phyloP scores from a whole-genome alignment of 345 rosid genomes.

The Abelmoschus esculentus region DNA sequence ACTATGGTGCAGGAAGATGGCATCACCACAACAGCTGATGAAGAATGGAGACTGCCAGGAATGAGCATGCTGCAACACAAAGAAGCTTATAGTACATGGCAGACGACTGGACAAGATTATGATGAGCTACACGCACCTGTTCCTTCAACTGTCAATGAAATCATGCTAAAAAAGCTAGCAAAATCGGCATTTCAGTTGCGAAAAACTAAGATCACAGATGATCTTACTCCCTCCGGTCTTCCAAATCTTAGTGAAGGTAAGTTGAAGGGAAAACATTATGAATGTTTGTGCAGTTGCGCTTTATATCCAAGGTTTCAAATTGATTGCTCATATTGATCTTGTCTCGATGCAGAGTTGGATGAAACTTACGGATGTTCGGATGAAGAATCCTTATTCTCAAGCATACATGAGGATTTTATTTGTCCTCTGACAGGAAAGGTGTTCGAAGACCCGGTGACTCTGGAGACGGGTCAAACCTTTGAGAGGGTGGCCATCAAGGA shows the following conservation, averaged over 20 bases:
- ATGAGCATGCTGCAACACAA: conserved; percentile 13
- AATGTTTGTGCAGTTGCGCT: neutral
- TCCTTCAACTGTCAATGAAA: conserved; percentile 21
- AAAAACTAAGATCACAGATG: conserved; percentile 10
- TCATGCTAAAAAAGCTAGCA: conserved; percentile 29
- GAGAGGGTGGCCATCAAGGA: conserved; percentile 46
- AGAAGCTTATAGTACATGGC: conserved; percentile 9
- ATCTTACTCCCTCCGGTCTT: conserved; percentile 10
- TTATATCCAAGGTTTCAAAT: conserved; percentile 2
- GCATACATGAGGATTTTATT: conserved; percentile 35
- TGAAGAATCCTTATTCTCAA: conserved; percentile 23
- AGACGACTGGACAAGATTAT: conserved; percentile 8
- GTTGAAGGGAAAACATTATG: conserved; percentile 1
- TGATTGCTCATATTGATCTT: conserved; percentile 10
- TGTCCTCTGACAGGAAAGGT: conserved; percentile 50
- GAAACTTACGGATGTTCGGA: conserved; percentile 16
- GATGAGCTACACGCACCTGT: conserved; percentile 9
- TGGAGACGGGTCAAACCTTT: conserved; percentile 56
- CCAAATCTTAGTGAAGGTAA: conserved; percentile 28
- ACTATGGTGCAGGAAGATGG: conserved; percentile 31
- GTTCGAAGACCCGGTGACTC: conserved; percentile 56
- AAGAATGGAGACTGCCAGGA: conserved; percentile 26
- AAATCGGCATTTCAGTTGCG: conserved; percentile 29
- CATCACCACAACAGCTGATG: conserved; percentile 18
- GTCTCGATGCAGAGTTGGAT: conserved; percentile 25